These are phyloP conservation scores for Paecilomyces sp. DNA, from an alignment of 2,329 filamentous ascomycete genomes.

Conservation along the genomic window DNA sequence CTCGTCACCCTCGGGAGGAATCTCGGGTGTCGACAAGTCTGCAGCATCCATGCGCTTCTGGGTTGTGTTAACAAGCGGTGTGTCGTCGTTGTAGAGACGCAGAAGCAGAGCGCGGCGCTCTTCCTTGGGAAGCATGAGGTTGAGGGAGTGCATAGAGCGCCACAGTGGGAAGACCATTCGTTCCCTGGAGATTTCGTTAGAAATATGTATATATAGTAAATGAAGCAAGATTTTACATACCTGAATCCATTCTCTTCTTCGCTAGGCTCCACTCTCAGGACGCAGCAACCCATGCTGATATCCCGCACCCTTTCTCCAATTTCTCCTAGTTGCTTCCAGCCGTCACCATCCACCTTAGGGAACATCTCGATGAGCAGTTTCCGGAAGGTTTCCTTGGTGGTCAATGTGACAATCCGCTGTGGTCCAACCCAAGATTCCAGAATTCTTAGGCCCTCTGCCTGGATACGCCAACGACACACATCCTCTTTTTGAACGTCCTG, in stretches of 20 bases:
- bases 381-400: conserved; percentile 70
- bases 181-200: conserved; percentile 46
- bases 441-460: conserved; percentile 87
- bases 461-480: conserved; percentile 89
- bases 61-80: conserved; percentile 64
- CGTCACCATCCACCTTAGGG: conserved; percentile 70
- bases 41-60: conserved; percentile 16
- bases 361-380: conserved; percentile 94
- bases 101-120: conserved; percentile 88
- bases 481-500: conserved; percentile 83
- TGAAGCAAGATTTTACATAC: conserved; percentile 19
- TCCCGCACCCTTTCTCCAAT: conserved; percentile 76
- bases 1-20: conserved; percentile 6
- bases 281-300: conserved; percentile 84
- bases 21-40: conserved; percentile 11
- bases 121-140: conserved; percentile 97
- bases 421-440: conserved; percentile 84
- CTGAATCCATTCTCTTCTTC: conserved; percentile 53
- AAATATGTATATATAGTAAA: neutral
- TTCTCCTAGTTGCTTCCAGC: conserved; percentile 72
- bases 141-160: conserved; percentile 86
- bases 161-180: conserved; percentile 85
- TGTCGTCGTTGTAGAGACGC: conserved; percentile 82
- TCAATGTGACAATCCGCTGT: conserved; percentile 65
- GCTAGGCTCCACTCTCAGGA: conserved; percentile 74